Evolutionary conservation across 805 yeast species (phyloP), one percentile per base, ranked within the genome.

Genomic region (Priceomyces carsonii): DNA sequence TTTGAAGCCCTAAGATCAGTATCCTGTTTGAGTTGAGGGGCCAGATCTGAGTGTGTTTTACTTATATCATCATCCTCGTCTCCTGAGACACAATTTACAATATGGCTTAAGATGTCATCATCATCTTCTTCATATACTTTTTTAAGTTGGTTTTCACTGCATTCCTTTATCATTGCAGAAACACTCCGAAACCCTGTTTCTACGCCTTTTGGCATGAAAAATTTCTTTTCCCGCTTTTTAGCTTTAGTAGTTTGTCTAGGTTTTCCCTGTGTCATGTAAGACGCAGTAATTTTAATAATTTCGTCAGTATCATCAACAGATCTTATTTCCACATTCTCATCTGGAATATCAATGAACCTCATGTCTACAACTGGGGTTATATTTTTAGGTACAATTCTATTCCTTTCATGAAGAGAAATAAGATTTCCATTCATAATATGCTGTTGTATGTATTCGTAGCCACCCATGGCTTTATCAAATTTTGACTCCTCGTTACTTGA

Each of bases 381-480:
- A 2, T 63, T 63, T 1, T 53, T 42, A 0, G 97, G 97, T 1
- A 93, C 45, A 6, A 93, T 84, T 35, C 95, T 62, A 42, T 78
- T 84, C 19, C 80, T 77, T 7, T 60, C 59, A 21, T 63, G 64
- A 46, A 75, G 69, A 4, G 58, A 61, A 21, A 74, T 59, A 25
- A 68, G 47, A 15, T 60, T 68, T 16, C 75, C 74, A 23, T 63
- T 64, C 55, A 73, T 71, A 21, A 88, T 82, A 42, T 78, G 79
- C 33, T 73, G 72, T 50, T 93, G 97, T 27, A 93, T 79, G 53
- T 74, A 76, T 39, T 77, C 77, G 57, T 93, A 91, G 18, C 89
- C 93, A 18, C 74, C 82, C 84, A 87, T 79, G 0, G 98, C 90
- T 46, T 81, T 77, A 29, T 84, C 85, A 54, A 87, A 86, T 53